Base-by-base conservation (phyloP, 2,329 filamentous ascomycete genomes). In the Xylaria sp. region DNA sequence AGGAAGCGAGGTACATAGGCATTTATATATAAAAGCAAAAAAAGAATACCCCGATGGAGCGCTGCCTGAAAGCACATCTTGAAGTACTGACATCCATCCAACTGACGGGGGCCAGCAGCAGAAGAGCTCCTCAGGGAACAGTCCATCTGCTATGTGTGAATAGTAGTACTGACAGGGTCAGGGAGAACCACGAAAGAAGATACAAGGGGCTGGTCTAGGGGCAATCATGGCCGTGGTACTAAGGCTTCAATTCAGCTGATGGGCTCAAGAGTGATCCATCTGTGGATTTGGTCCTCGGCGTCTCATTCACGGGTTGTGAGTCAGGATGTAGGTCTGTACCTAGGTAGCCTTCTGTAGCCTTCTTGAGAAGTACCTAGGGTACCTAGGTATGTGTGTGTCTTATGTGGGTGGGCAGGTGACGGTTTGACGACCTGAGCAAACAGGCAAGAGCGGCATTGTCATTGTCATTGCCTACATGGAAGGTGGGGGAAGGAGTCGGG, bases 11-110 rank as follows among this genome's bases (percentile, higher is more conserved):
- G n/a, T 42, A 24, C 19, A 21, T 24, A n/a, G n/a, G n/a, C n/a
- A 24, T 19, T 13, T 9, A 42, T 19, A 24, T 21, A 24, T 34
- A 42, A 41, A 44, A 43, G 49, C 26, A 24, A 46, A 44, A 44
- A 57, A 45, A 50, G 50, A 46, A 49, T 43, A 41, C 19, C 39
- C 24, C 46, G 48, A 48, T 16, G 16, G 21, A 40, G 46, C 24
- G 37, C 22, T n/a, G 13, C 39, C 8, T 17, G 34, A 20, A 34
- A 11, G 17, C 13, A 50, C n/a, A n/a, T n/a, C n/a, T n/a, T n/a
- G n/a, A n/a, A n/a, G n/a, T n/a, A n/a, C n/a, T n/a, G n/a, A n/a
- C n/a, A n/a, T n/a, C n/a, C n/a, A n/a, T n/a, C n/a, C n/a, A n/a
- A n/a, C n/a, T n/a, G n/a, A n/a, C n/a, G n/a, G n/a, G n/a, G n/a